A percentile compares a stretch with the other conserved stretches of the same genome.
Conservation (phyloP, 2,329 filamentous ascomycete genomes). For the Fusarium aywerte region DNA sequence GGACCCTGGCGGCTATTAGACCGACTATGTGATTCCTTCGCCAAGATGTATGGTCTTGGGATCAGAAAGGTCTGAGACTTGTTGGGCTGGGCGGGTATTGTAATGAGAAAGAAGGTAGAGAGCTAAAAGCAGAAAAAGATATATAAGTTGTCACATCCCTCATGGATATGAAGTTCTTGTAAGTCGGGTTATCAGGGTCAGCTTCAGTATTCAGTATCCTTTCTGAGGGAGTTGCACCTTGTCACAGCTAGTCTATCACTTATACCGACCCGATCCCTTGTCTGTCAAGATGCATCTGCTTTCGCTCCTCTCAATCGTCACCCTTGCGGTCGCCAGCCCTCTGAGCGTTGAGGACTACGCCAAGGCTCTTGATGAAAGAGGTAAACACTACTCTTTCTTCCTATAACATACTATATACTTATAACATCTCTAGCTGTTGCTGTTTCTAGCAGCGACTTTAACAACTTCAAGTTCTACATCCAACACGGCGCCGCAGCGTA, state of each 20-base stretch:
- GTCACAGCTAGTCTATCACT: neutral
- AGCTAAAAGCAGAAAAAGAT: neutral
- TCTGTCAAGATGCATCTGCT: conserved; percentile 40
- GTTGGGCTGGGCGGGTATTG: conserved; percentile 22
- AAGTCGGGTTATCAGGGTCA: conserved; percentile 24
- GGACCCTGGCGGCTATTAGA: conserved; percentile 20
- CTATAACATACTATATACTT: neutral
- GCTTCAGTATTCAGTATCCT: conserved; percentile 2
- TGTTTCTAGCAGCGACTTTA: conserved; percentile 45
- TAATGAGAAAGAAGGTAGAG: conserved; percentile 11
- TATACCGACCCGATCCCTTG: neutral
- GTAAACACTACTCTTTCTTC: conserved; percentile 42
- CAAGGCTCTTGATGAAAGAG: conserved; percentile 48
- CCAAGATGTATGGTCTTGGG: conserved; percentile 18
- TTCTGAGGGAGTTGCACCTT: conserved; percentile 11
- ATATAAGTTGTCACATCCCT: conserved; percentile 28
- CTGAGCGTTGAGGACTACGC: conserved; percentile 44
- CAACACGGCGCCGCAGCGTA: conserved; percentile 65
- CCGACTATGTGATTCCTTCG: neutral
- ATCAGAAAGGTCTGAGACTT: neutral
- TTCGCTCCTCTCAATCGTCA: conserved; percentile 43
- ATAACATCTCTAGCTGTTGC: conserved; percentile 12
- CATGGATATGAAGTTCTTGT: conserved; percentile 5
- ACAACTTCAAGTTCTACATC: conserved; percentile 59
- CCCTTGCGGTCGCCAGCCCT: conserved; percentile 45